Evolutionary conservation across 1,284 basidiomycete species (phyloP).

Genomic region (Mrakiaceae sp.): DNA sequence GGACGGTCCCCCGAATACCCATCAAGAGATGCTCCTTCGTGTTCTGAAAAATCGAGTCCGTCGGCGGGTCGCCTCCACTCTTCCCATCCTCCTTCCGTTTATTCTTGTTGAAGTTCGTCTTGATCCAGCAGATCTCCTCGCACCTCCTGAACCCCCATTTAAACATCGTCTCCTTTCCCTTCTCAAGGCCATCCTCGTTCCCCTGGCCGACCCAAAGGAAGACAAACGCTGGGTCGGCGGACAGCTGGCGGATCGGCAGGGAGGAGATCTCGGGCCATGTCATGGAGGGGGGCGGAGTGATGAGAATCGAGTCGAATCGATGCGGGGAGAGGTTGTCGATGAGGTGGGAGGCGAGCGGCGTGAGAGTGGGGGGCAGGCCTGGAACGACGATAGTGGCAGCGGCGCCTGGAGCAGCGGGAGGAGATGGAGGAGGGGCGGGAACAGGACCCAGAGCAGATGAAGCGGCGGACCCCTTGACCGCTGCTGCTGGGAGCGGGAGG

Average conservation of each 20-base stretch:
- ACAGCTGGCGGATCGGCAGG: slow-evolving; percentile 69
- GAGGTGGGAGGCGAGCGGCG: slow-evolving; percentile 45
- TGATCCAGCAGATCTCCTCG: slow-evolving; percentile 96
- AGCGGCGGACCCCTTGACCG: slow-evolving; percentile 2
- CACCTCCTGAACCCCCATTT: slow-evolving; percentile 90
- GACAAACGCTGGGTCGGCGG: slow-evolving; percentile 83
- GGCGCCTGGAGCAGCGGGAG: slow-evolving; percentile 19
- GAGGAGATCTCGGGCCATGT: slow-evolving; percentile 72
- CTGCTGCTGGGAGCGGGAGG: slow-evolving; percentile 20
- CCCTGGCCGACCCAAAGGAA: slow-evolving; percentile 96
- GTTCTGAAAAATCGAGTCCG: slow-evolving; percentile 44
- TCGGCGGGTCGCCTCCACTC: slow-evolving; percentile 49
- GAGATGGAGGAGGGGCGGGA: not conserved
- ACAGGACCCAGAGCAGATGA: slow-evolving; percentile 10
- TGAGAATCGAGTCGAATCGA: slow-evolving; percentile 82
- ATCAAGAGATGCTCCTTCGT: slow-evolving; percentile 39
- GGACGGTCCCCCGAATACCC: slow-evolving; percentile 95
- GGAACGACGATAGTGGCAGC: slow-evolving; percentile 15
- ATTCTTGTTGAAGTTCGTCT: slow-evolving; percentile 50
- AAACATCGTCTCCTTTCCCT: slow-evolving; percentile 55
- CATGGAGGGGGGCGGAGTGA: slow-evolving; percentile 70
- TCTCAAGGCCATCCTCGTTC: slow-evolving; percentile 70
- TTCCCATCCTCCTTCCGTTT: not conserved
- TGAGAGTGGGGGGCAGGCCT: slow-evolving; percentile 39
- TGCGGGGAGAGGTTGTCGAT: slow-evolving; percentile 17